phyloP scores from a whole-genome alignment of 2,329 filamentous ascomycete species.

The Sporothrix phasma region DNA sequence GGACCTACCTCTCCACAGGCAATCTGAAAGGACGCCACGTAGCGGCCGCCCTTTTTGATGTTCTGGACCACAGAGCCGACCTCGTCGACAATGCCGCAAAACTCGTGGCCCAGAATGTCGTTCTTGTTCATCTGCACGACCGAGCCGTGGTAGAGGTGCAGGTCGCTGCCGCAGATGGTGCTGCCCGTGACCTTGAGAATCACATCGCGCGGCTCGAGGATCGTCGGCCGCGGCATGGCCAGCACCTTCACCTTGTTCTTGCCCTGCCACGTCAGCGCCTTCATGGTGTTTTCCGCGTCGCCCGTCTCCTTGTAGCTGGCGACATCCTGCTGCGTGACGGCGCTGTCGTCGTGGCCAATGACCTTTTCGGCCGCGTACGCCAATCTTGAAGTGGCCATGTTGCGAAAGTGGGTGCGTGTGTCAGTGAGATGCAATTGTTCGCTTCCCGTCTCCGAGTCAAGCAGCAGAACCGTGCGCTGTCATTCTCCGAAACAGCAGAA shows the following conservation, averaged over 20 bases:
- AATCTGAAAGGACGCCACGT: conserved; percentile 82
- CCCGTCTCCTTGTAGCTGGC: conserved; percentile 43
- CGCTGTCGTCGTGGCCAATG: conserved; percentile 2
- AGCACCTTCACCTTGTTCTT: conserved; percentile 70
- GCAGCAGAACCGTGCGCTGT: too few relatives aligned
- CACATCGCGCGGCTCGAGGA: conserved; percentile 65
- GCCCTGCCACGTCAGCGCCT: conserved; percentile 71
- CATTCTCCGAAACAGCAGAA: too few relatives aligned
- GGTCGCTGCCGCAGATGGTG: conserved; percentile 49
- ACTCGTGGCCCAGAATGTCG: conserved; percentile 57
- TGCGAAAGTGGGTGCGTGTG: background rate
- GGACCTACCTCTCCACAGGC: conserved; percentile 45
- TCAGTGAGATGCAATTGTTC: too few relatives aligned
- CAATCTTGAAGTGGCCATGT: conserved; percentile 3
- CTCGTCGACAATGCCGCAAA: conserved; percentile 46
- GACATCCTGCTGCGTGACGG: conserved; percentile 57
- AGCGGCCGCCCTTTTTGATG: conserved; percentile 52
- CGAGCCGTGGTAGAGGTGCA: conserved; percentile 46
- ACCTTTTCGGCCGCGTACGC: background rate
- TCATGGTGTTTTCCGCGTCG: conserved; percentile 56
- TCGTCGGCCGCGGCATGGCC: conserved; percentile 58
- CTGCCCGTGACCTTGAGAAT: conserved; percentile 67
- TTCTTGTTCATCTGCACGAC: conserved; percentile 52
- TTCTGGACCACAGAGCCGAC: conserved; percentile 46
- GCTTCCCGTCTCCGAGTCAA: conserved; percentile 77